Base-by-base conservation (phyloP, 2,329 filamentous ascomycete species). In the Teratosphaeria gauchensis region DNA sequence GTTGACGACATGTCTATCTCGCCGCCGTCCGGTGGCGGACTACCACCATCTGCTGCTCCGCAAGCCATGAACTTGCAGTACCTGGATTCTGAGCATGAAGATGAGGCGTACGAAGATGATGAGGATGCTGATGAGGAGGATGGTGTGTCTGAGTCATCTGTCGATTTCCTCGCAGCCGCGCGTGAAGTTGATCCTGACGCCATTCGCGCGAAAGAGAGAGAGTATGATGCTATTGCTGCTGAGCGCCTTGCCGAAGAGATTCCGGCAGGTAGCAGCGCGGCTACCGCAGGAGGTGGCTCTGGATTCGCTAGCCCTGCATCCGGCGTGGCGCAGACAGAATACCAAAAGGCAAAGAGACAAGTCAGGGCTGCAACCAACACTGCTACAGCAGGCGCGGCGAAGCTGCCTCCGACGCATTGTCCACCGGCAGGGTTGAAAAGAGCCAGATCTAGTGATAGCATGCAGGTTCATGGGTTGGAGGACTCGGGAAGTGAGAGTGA, bases 221-320 rank as follows among this genome's bases (percentile, higher is more conserved):
- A 79, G 56, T 79, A 79, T 57, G 77, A 80, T 52, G 72, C 75
- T 4, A 70, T 74, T 11, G 67, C 78, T 52, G 77, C 77, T 1
- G 77, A 79, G 24, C 73, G 77, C 1, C 66, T 80, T 0, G 76
- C 76, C 0, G 76, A 79, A 35, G 76, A 77, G 16, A 80, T 80
- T 38, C 76, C 76, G 0, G 74, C 77, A 1, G 78, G 78, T 12
- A 78, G 76, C 55, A 77, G 74, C 11, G 78, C 78, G 1, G 74
- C 74, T 1, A 79, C 78, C 0, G 77, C 77, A 2, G 77, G 75
- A 3, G 77, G 77, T 9, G 77, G 78, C 6, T 78, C 76, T 51
- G 78, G 78, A 0, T 78, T 76, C 59, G 75, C 74, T 42, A 77
- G 69, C 52, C 78, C 78, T 2, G 67, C 62, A 0, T 46, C 33